Conservation (phyloP, 129 eudicot species). For the Smallanthus sonchifolius region DNA sequence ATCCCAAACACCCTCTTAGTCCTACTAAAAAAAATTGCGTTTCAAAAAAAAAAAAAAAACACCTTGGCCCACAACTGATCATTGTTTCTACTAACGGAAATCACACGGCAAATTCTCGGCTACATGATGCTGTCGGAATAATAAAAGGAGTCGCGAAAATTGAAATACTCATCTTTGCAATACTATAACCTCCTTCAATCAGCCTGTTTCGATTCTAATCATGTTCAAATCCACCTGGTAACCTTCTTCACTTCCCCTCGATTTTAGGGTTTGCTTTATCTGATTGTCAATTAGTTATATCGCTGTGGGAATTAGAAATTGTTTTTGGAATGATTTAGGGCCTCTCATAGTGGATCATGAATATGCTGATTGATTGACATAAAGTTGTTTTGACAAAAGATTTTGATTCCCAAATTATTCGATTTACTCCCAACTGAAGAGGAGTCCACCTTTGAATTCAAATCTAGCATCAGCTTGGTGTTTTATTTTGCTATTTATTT, state of each 20-base stretch:
- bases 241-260: neutral
- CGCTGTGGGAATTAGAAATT: neutral
- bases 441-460: neutral
- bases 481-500: neutral
- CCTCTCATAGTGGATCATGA: neutral
- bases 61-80: constrained; percentile 14
- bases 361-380: neutral
- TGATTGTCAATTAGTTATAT: neutral
- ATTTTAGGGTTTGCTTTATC: neutral
- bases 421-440: neutral
- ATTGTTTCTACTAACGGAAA: neutral
- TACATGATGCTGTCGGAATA: neutral
- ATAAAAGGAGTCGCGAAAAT: neutral
- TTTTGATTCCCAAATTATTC: neutral
- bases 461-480: neutral
- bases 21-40: too few species aligned
- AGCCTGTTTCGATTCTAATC: constrained; percentile 9
- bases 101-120: neutral
- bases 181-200: neutral
- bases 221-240: constrained; percentile 33
- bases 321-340: neutral
- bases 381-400: neutral
- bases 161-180: neutral
- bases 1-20: too few species aligned
- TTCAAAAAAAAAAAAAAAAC: too few species aligned